Evolutionary conservation across 495 filamentous ascomycete species (phyloP), one percentile per base, ranked within the genome.

Genomic region (Choiromyces venosus): DNA sequence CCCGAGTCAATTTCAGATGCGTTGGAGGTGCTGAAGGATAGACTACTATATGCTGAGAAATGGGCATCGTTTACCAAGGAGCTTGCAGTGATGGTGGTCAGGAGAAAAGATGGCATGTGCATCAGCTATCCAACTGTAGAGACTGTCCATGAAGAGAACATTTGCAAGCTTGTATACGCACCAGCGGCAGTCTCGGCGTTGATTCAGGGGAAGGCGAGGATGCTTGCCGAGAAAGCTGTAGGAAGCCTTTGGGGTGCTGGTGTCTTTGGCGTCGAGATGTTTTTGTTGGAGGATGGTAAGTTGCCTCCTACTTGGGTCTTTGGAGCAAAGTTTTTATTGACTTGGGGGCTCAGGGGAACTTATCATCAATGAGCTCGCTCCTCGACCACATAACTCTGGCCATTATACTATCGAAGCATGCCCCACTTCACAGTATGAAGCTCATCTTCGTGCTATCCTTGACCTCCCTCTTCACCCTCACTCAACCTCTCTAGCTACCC

Each of bases 351-450:
- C 18, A 87, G 87, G 83, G 16, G 83, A 81, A 1, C 85, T 96
- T 4, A 83, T 96, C 74, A 86, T 99, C 70, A 97, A 96, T 82
- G 95, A 99, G 83, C 91, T 97, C 68, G 95, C 95, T n/a, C 93
- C 93, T 65, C 89, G 95, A 14, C 93, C 94, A 61, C 95, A 99
- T 84, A 99, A 98, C 83, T 96, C 93, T 1, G 95, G 95, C 19
- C 95, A 99, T 83, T 96, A 95, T 84, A 97, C 93, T 33, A 99
- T 99, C 78, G 95, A 99, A 85, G 92, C 92, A 39, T 93, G 96
- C 72, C 87, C 88, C 0, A 84, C 86, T 61, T 97, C 93, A 29
- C 95, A 99, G 82, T 99, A 91, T 82, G 91, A 95, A 81, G 89
- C 93, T 40, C 95, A 99, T 79, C 87, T 98, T 64, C 88, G 91